These are phyloP conservation scores for Rhazya stricta DNA, from an alignment of 257 asterid species.

Conservation along the genomic window DNA sequence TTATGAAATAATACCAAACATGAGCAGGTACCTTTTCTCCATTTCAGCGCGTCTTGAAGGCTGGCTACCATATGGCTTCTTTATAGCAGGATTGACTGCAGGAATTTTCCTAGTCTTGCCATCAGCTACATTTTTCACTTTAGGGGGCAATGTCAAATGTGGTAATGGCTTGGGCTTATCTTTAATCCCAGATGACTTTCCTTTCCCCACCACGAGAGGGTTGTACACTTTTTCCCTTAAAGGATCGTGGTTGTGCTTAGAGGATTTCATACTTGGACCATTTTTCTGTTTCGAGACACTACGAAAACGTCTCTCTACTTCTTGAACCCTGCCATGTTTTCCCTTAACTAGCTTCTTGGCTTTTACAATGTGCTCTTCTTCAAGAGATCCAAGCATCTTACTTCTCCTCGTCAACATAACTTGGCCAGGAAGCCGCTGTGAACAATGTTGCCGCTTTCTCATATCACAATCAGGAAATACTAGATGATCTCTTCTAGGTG, in stretches of 20 bases:
- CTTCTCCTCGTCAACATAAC: constrained; percentile 36
- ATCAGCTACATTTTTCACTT: constrained; percentile 19
- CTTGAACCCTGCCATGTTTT: constrained; percentile 14
- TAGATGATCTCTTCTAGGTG: constrained; percentile 69
- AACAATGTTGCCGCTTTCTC: constrained; percentile 21
- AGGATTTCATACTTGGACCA: constrained; percentile 16
- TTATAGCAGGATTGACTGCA: constrained; percentile 9
- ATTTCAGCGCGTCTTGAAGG: constrained; percentile 31
- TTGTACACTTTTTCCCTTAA: constrained; percentile 23
- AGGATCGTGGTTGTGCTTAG: constrained; percentile 21
- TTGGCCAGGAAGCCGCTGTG: constrained; percentile 22
- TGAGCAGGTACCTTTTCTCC: constrained; percentile 41
- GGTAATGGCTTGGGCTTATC: constrained; percentile 18
- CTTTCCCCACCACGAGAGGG: constrained; percentile 26
- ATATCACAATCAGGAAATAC: constrained; percentile 42
- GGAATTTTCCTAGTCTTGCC: constrained; percentile 12
- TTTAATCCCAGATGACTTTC: constrained; percentile 21
- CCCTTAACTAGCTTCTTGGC: constrained; percentile 18
- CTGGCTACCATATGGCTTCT: constrained; percentile 14
- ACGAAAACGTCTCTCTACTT: constrained; percentile 17
- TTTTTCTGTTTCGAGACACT: constrained; percentile 20
- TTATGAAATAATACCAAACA: constrained; percentile 17
- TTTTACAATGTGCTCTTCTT: constrained; percentile 16
- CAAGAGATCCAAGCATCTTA: constrained; percentile 39
- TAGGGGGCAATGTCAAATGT: constrained; percentile 19